phyloP scores from a whole-genome alignment of 495 filamentous ascomycete species.

The Talaromyces stipitatus region DNA sequence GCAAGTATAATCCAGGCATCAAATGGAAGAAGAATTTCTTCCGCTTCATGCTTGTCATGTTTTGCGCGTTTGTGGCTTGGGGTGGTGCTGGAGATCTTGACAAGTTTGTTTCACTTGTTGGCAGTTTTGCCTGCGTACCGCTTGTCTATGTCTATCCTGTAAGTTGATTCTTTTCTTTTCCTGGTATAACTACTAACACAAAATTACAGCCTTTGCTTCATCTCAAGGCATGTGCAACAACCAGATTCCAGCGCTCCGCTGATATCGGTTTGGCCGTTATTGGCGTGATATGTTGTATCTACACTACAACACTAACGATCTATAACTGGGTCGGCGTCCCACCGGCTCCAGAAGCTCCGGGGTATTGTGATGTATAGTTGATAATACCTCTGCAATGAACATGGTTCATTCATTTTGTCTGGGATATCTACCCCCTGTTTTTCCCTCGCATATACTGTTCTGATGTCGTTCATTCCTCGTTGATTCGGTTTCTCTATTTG shows the following conservation, averaged over 20 bases:
- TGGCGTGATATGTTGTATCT: constrained; percentile 77
- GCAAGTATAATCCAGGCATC: constrained; percentile 91
- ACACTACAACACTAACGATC: constrained; percentile 80
- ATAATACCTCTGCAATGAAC: not conserved
- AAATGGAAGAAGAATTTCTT: constrained; percentile 99
- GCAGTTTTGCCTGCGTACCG: constrained; percentile 95
- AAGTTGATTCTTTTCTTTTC: constrained; percentile 28
- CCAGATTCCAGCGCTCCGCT: constrained; percentile 49
- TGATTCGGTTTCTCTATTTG: not conserved
- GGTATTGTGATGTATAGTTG: constrained; percentile 49
- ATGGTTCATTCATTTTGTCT: not conserved
- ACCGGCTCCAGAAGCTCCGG: constrained; percentile 23
- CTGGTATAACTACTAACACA: constrained; percentile 8
- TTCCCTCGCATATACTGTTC: not conserved
- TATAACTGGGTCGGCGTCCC: constrained; percentile 59
- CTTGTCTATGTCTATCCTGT: constrained; percentile 97
- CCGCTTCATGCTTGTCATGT: constrained; percentile 80
- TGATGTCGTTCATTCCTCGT: not conserved
- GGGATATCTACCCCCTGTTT: not conserved
- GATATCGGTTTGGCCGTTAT: constrained; percentile 74
- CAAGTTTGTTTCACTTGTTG: constrained; percentile 92
- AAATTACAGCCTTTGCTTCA: constrained; percentile 72
- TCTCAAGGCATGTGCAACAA: constrained; percentile 66
- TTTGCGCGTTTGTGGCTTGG: constrained; percentile 85
- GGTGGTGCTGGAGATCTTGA: constrained; percentile 87